These are phyloP conservation scores for Berberis thunbergii DNA, from an alignment of 164 flowering plant species.

Conservation along the genomic window DNA sequence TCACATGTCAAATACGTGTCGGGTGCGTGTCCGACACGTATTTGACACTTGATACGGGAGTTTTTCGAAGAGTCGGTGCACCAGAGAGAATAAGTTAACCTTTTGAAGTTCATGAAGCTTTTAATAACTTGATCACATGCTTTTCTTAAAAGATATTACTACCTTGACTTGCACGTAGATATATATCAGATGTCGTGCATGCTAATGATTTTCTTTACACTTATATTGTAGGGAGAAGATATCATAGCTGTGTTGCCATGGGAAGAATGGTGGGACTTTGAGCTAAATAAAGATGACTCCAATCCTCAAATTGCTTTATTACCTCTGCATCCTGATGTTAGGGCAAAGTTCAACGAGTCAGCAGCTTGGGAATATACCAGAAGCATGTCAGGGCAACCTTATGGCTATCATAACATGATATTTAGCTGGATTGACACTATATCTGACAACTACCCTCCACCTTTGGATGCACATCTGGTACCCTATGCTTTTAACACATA, in stretches of 20 bases:
- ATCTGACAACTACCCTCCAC: conserved; percentile 77
- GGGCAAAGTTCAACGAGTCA: conserved; percentile 80
- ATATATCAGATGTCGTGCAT: neutral
- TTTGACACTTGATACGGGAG: no score
- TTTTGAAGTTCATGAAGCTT: no score
- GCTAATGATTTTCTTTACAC: conserved; percentile 1
- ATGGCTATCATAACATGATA: conserved; percentile 93
- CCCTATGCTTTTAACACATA: neutral
- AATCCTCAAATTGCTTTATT: conserved; percentile 95
- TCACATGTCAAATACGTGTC: no score
- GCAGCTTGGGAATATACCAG: conserved; percentile 98
- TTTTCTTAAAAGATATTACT: no score
- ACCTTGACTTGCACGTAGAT: neutral
- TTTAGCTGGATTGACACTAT: conserved; percentile 98
- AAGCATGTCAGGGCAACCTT: conserved; percentile 72
- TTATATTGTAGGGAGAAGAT: conserved; percentile 71
- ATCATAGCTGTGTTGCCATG: conserved; percentile 75
- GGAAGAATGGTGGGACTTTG: conserved; percentile 99
- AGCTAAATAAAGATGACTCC: conserved; percentile 75
- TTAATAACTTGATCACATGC: no score
- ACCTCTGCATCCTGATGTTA: conserved; percentile 78
- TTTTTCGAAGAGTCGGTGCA: no score
- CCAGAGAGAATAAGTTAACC: no score
- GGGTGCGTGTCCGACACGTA: no score
- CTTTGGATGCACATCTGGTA: conserved; percentile 95